Percentiles rank a stretch among this genome's conserved stretches.
Conservation (phyloP, 2,329 filamentous ascomycete genomes). For the Aspergillus udagawae region DNA sequence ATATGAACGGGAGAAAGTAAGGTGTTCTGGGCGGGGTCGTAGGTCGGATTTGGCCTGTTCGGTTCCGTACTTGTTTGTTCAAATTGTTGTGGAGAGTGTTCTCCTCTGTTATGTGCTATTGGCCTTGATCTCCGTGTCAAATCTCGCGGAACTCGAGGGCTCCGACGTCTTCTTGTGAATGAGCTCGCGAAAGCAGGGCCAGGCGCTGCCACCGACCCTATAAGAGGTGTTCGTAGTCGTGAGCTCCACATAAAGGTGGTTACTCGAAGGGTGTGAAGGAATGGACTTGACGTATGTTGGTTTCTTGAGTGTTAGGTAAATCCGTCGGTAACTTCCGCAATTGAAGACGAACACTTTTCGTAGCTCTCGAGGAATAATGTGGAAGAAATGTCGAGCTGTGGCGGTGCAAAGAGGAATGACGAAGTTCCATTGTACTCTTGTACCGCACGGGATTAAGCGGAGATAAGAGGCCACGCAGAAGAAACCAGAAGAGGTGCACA, state of each 20-base stretch:
- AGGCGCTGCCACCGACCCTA: conserved; percentile 17
- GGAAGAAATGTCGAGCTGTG: not conserved
- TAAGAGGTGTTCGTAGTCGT: conserved; percentile 19
- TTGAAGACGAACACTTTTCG: not conserved
- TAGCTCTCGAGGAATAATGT: not conserved
- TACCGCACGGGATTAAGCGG: conserved; percentile 27
- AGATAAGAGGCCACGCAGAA: conserved; percentile 18
- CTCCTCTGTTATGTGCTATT: conserved; percentile 10
- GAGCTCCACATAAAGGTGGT: conserved; percentile 26
- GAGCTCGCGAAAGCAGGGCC: conserved; percentile 25
- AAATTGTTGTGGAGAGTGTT: conserved; percentile 3
- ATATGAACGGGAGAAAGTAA: conserved; percentile 59
- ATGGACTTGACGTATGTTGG: not conserved
- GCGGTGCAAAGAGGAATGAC: conserved; percentile 8
- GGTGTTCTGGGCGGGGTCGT: conserved; percentile 40
- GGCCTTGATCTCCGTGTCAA: conserved; percentile 23
- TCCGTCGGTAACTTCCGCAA: not conserved
- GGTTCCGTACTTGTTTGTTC: conserved; percentile 9
- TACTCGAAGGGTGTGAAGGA: not conserved
- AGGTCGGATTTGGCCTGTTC: conserved; percentile 42
- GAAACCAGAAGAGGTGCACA: not conserved
- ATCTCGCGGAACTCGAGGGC: conserved; percentile 28
- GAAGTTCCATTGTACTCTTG: not conserved
- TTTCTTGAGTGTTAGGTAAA: not conserved
- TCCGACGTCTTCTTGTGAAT: conserved; percentile 20